phyloP scores from a whole-genome alignment of 768 basidiomycete species.

The Psilocybe subaeruginosa region DNA sequence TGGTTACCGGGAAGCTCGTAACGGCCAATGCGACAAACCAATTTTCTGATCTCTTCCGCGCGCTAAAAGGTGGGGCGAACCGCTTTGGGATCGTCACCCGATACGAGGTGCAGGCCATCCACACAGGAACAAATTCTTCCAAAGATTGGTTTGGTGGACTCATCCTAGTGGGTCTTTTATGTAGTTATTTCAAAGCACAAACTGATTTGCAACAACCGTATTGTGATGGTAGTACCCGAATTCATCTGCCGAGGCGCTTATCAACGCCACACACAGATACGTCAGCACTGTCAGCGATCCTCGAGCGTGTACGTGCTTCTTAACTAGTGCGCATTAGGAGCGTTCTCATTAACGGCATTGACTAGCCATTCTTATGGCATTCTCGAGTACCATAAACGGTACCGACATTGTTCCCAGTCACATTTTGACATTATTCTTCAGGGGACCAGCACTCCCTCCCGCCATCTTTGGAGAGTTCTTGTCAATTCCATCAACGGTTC shows the following conservation, averaged over 20 bases:
- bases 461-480: constrained; percentile 42
- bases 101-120: constrained; percentile 41
- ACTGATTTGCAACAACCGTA: neutral
- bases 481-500: constrained; percentile 33
- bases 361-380: constrained; percentile 29
- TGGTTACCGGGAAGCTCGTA: constrained; percentile 41
- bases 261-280: constrained; percentile 39
- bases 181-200: neutral
- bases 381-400: constrained; percentile 26
- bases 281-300: constrained; percentile 39
- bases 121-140: constrained; percentile 39
- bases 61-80: constrained; percentile 48
- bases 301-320: constrained; percentile 34
- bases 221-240: constrained; percentile 32
- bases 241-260: constrained; percentile 38
- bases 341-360: constrained; percentile 2
- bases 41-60: constrained; percentile 45
- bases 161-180: constrained; percentile 32
- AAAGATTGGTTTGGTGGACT: constrained; percentile 42
- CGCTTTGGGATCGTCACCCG: constrained; percentile 49
- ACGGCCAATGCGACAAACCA: constrained; percentile 43
- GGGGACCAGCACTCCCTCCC: constrained; percentile 34
- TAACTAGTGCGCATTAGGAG: neutral
- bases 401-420: constrained; percentile 26
- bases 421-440: constrained; percentile 36